A percentile compares a stretch with the other conserved stretches of the same genome.
Evolutionary conservation across 129 eudicot genomes (phyloP).

Genomic region (Saposhnikovia divaricata): DNA sequence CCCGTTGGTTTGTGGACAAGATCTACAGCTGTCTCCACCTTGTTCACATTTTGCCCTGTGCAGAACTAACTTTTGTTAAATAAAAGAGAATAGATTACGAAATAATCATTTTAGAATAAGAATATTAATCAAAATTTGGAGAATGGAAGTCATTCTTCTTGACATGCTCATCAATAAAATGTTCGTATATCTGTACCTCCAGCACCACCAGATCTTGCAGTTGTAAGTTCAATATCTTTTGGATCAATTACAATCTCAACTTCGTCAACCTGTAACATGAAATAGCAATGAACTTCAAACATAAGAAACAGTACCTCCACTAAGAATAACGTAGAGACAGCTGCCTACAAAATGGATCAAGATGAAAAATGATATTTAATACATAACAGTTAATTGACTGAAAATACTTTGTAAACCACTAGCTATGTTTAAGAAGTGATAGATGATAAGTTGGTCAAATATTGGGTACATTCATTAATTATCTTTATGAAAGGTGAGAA

Average conservation of each 20-base stretch:
- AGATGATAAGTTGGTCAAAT: too few relatives aligned
- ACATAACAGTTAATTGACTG: neutral
- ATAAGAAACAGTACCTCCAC: neutral
- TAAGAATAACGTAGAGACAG: neutral
- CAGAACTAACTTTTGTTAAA: conserved; percentile 7
- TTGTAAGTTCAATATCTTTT: conserved; percentile 95
- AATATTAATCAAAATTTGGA: neutral
- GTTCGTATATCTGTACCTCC: conserved; percentile 60
- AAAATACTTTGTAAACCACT: neutral
- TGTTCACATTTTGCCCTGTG: conserved; percentile 99
- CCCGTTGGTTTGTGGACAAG: conserved; percentile 98
- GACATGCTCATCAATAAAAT: neutral
- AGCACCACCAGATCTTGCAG: conserved; percentile 99
- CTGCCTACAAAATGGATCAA: neutral
- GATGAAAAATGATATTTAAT: neutral
- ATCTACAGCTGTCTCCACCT: conserved; percentile 98
- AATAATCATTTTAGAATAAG: neutral
- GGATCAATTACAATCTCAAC: conserved; percentile 96
- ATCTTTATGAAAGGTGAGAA: neutral
- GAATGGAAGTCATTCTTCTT: neutral
- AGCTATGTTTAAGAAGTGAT: neutral
- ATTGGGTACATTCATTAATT: neutral
- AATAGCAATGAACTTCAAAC: neutral
- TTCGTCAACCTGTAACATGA: conserved; percentile 77
- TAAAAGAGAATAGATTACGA: neutral